phyloP scores from a whole-genome alignment of 495 filamentous ascomycete genomes.

The Aspergillus nanangensis region DNA sequence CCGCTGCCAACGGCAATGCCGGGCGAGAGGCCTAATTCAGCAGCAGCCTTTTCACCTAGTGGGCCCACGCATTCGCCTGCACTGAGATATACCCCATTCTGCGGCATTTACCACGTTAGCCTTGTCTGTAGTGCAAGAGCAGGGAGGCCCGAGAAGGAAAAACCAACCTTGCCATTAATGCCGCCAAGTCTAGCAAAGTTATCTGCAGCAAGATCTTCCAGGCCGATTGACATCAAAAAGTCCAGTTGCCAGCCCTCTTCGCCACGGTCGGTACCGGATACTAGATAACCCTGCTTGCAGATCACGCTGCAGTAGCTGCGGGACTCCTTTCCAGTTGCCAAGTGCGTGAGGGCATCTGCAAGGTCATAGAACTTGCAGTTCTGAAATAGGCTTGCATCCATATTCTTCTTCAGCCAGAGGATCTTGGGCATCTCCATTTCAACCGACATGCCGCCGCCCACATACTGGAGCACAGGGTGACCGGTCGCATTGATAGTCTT shows the following conservation, averaged over 20 bases:
- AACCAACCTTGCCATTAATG: slow-evolving; percentile 85
- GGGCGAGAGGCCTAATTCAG: slow-evolving; percentile 74
- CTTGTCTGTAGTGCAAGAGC: too few relatives aligned
- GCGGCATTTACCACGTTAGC: too few relatives aligned
- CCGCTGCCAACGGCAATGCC: slow-evolving; percentile 94
- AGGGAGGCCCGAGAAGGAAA: too few relatives aligned
- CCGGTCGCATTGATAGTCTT: slow-evolving; percentile 85
- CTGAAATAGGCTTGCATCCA: slow-evolving; percentile 86
- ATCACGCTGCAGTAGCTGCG: slow-evolving; percentile 90
- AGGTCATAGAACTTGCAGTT: slow-evolving; percentile 96
- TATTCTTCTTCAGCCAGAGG: slow-evolving; percentile 94
- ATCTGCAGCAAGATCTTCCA: slow-evolving; percentile 75
- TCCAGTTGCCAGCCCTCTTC: slow-evolving; percentile 99
- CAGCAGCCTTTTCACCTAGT: slow-evolving; percentile 75
- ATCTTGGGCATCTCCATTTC: slow-evolving; percentile 99
- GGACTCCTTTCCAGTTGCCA: slow-evolving; percentile 91
- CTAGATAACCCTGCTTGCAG: slow-evolving; percentile 94
- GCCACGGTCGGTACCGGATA: slow-evolving; percentile 92
- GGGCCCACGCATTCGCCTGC: slow-evolving; percentile 86
- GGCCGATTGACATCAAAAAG: slow-evolving; percentile 78
- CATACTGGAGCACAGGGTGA: slow-evolving; percentile 90
- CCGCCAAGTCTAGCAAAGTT: slow-evolving; percentile 90
- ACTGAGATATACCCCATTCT: slow-evolving; percentile 86
- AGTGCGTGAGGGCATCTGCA: slow-evolving; percentile 86
- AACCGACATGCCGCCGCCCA: slow-evolving; percentile 94